phyloP scores from a whole-genome alignment of 2,329 filamentous ascomycete species.

The Anthostomella pinea region DNA sequence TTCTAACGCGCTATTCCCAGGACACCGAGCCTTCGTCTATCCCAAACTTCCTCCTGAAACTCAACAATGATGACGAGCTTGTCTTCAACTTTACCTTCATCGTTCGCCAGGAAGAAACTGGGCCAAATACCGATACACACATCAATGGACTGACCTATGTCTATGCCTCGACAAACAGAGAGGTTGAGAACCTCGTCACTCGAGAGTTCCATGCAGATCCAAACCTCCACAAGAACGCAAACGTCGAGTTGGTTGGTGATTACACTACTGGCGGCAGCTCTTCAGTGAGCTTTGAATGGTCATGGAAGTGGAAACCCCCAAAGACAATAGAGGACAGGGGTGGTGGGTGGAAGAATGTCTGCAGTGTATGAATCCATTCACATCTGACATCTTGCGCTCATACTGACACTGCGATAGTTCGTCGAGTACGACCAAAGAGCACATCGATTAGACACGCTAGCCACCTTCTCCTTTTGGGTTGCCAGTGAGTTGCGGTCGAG shows the following conservation, averaged over 20 bases:
- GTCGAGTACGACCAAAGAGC: constrained; percentile 95
- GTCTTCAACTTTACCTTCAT: constrained; percentile 91
- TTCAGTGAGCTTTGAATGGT: constrained; percentile 89
- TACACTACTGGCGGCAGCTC: constrained; percentile 79
- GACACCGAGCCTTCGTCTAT: constrained; percentile 66
- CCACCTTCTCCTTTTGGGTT: constrained; percentile 94
- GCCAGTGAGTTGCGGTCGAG: constrained; percentile 56
- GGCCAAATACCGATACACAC: constrained; percentile 62
- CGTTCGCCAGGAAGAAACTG: constrained; percentile 58
- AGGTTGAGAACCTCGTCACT: constrained; percentile 91
- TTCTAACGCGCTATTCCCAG: constrained; percentile 43
- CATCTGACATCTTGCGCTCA: constrained; percentile 4
- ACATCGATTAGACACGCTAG: constrained; percentile 82
- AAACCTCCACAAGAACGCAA: constrained; percentile 94
- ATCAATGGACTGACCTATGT: constrained; percentile 91
- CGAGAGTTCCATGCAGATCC: constrained; percentile 96
- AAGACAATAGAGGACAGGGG: constrained; percentile 76
- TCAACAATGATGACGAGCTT: constrained; percentile 88
- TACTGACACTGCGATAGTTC: constrained; percentile 56
- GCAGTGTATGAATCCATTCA: constrained; percentile 61
- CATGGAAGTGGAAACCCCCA: constrained; percentile 95
- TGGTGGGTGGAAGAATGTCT: constrained; percentile 92
- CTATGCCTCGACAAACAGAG: constrained; percentile 78
- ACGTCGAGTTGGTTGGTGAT: constrained; percentile 92
- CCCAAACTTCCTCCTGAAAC: constrained; percentile 79